Evolutionary conservation across 257 asterid genomes (phyloP).

Genomic region (Solanum stenotomum): DNA sequence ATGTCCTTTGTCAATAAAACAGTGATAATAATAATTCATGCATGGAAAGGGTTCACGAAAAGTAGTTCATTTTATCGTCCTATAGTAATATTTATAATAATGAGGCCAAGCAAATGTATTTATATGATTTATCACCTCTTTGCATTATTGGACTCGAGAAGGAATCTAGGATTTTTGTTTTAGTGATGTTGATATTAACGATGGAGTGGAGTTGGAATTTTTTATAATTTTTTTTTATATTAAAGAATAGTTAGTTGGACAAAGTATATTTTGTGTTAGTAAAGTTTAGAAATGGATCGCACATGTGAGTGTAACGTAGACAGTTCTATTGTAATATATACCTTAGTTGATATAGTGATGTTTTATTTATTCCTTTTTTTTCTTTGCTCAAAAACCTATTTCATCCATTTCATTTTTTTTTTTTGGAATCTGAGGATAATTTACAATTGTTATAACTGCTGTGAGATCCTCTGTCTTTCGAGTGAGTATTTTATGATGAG

Average conservation of each 20-base stretch:
- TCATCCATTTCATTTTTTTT: neutral
- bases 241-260: no score
- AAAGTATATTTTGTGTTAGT: neutral
- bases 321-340: accelerated
- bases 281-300: no score
- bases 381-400: neutral
- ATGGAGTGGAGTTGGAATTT: neutral
- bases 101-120: neutral
- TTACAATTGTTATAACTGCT: accelerated
- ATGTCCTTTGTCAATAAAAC: neutral
- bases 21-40: no score
- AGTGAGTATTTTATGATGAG: neutral
- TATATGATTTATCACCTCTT: neutral
- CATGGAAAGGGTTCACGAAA: neutral
- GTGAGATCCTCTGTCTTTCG: accelerated
- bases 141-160: neutral
- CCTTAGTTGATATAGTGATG: neutral
- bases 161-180: neutral
- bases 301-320: no score
- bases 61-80: neutral
- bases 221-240: no score
- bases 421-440: no score
- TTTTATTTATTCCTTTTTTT: no score
- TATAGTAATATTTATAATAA: no score
- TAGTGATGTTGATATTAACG: neutral